phyloP scores from a whole-genome alignment of 768 basidiomycete species.

The Lentinula sp. region DNA sequence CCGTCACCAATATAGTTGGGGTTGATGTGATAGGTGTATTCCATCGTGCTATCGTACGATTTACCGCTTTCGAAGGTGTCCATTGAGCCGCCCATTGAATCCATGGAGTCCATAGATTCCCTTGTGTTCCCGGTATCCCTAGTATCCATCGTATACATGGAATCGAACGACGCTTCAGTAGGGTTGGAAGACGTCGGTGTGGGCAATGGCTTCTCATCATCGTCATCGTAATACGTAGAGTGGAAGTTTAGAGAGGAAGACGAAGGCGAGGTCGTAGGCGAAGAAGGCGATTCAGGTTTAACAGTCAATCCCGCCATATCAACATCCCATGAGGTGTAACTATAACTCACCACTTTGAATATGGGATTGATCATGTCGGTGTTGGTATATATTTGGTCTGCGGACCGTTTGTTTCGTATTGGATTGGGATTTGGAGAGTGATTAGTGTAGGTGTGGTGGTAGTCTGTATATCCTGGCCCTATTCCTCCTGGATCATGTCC shows the following conservation, averaged over 20 bases:
- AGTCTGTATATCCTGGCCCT: neutral
- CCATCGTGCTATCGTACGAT: neutral
- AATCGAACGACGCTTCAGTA: neutral
- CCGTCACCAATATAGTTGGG: neutral
- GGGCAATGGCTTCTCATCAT: neutral
- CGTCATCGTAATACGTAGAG: neutral
- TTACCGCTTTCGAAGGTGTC: neutral
- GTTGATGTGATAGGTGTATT: neutral
- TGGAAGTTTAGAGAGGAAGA: slow-evolving; percentile 31
- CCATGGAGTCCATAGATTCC: neutral
- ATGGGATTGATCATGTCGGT: slow-evolving; percentile 63
- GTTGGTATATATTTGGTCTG: neutral
- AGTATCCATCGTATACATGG: neutral
- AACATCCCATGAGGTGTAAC: slow-evolving; percentile 28
- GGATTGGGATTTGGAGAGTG: slow-evolving; percentile 42
- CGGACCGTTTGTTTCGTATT: neutral
- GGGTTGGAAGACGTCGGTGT: neutral
- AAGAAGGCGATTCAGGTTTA: slow-evolving; percentile 12
- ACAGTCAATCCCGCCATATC: slow-evolving; percentile 34
- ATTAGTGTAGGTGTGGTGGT: neutral
- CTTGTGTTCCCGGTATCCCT: neutral
- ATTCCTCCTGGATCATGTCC: neutral
- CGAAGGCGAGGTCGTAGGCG: slow-evolving; percentile 56
- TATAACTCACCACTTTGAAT: slow-evolving; percentile 78
- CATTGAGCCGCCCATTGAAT: neutral